Base-by-base conservation (phyloP, 2,329 filamentous ascomycete genomes). In the Emericellopsis cladophorae region DNA sequence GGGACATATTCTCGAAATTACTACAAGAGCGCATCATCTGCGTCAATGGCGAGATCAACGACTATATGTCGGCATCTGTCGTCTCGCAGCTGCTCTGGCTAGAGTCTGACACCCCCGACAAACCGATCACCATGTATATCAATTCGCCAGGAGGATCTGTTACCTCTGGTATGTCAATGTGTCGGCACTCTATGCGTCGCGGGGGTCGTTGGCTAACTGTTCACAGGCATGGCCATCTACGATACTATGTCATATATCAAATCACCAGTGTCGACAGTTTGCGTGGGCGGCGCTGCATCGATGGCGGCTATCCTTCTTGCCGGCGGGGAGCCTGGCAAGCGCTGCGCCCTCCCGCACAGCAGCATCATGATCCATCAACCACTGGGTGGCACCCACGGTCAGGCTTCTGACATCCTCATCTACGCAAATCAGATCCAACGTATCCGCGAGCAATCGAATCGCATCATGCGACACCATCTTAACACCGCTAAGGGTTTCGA, bases 181-280 rank as follows among this genome's bases (percentile, higher is more conserved):
- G 7, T 21, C 26, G 7, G 32, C n/a, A 4, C 32, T 21, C n/a
- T 6, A 35, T 14, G n/a, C 9, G 7, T 10, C 32, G n/a, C 32
- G 18, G 32, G 5, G 32, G n/a, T 6, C 9, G n/a, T 10, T 9
- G 32, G n/a, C 32, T 35, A 14, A 35, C 18, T 21, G 16, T 10
- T 4, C 23, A 7, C 44, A 59, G 79, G 79, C 14, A 70, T 84
- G 45, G 89, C 92, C 22, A 96, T 98, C 54, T 98, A 98, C 70
- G 92, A 98, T 59, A 98, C 92, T 11, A 96, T 98, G 90, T 80
- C 83, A 51, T 98, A 98, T 61, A 96, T 98, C 57, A 80, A 82
- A 45, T 85, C 85, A 3, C 87, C 90, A 1, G 88, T 98, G 0
- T 90, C 84, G 35, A 98, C 92, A 1, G 92, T 98, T 24, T 96